Percentiles rank a stretch among this genome's conserved stretches.
phyloP scores from a whole-genome alignment of 169 alveolate genomes.

The Eimeria brunetti region DNA sequence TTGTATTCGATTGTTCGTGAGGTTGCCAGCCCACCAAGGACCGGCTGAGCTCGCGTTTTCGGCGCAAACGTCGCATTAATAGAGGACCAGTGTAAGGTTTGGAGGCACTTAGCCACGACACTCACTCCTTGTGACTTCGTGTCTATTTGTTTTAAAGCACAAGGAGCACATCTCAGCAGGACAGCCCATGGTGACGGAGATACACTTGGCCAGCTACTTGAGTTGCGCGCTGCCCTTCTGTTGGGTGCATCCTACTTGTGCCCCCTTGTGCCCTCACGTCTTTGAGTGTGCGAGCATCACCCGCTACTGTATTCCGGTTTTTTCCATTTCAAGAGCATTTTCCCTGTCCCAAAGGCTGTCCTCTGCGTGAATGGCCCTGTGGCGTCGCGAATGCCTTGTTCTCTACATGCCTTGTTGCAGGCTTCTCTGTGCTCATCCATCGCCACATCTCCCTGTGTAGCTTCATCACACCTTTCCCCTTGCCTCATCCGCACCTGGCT shows the following conservation, averaged over 20 bases:
- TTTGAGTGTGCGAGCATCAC: no score
- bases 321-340: not conserved
- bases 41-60: not conserved
- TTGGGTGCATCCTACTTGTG: no score
- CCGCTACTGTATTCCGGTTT: no score
- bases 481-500: not conserved
- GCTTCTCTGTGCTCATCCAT: not conserved
- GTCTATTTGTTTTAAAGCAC: not conserved
- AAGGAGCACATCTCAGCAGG: not conserved
- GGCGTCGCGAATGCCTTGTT: no score
- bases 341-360: not conserved
- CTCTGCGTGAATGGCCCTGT: no score
- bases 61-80: not conserved
- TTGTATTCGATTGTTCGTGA: not conserved
- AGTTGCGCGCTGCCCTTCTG: no score
- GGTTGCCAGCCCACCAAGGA: not conserved
- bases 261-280: no score
- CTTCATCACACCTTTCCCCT: not conserved
- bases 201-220: not conserved
- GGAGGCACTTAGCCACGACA: not conserved
- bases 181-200: not conserved
- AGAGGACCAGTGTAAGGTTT: not conserved
- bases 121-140: not conserved
- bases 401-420: not conserved
- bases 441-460: not conserved